phyloP scores from a whole-genome alignment of 2,329 filamentous ascomycete species.

The Albophoma yamanashiensis region DNA sequence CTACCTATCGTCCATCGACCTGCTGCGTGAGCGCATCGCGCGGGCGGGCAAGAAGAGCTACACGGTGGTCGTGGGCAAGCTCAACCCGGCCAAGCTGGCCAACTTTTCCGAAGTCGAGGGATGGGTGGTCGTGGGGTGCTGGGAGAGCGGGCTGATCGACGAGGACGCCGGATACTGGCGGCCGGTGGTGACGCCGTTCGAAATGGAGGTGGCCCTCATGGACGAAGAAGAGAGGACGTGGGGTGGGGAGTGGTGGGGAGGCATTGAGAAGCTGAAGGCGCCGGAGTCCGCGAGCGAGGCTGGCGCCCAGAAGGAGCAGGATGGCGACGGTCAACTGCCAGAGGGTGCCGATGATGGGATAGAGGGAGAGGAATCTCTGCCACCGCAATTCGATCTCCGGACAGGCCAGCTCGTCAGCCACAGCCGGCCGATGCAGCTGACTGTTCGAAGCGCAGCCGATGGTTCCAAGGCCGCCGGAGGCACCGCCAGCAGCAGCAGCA shows the following conservation, averaged over 20 bases:
- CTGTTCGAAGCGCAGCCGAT: slow-evolving; percentile 14
- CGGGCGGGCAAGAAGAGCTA: slow-evolving; percentile 88
- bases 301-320: slow-evolving; percentile 11
- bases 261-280: slow-evolving; percentile 61
- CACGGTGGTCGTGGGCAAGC: slow-evolving; percentile 89
- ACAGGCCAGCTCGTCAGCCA: slow-evolving; percentile 76
- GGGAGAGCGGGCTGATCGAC: slow-evolving; percentile 90
- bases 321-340: slow-evolving; percentile 9
- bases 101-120: slow-evolving; percentile 94
- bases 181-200: slow-evolving; percentile 90
- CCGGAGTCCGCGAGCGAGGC: slow-evolving; percentile 14
- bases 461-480: slow-evolving; percentile 8
- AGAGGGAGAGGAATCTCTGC: slow-evolving; percentile 60
- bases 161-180: slow-evolving; percentile 73
- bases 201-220: slow-evolving; percentile 68
- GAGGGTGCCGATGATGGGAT: slow-evolving; percentile 31
- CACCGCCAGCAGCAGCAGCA: not conserved
- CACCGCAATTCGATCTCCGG: slow-evolving; percentile 85
- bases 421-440: slow-evolving; percentile 60
- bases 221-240: slow-evolving; percentile 69
- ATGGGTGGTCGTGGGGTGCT: slow-evolving; percentile 96
- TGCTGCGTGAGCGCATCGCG: slow-evolving; percentile 62
- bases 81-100: slow-evolving; percentile 90
- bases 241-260: slow-evolving; percentile 81
- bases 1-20: slow-evolving; percentile 71